These are phyloP conservation scores for Tricholoma matsutake DNA, from an alignment of 768 basidiomycete genomes.

Conservation along the genomic window DNA sequence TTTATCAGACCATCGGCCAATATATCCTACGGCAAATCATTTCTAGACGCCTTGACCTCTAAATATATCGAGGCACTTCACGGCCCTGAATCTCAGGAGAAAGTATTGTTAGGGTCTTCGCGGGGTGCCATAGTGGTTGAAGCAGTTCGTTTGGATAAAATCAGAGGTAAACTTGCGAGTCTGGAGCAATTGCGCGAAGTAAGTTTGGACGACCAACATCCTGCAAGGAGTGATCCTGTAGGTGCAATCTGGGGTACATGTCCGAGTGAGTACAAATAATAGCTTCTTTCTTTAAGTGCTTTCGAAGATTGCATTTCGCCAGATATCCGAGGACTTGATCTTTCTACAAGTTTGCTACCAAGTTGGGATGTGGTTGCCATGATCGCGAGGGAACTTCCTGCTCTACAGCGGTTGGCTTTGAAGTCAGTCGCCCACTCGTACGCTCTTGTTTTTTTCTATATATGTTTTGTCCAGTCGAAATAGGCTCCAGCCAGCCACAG, in stretches of 20 bases:
- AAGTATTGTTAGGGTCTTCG: slow-evolving; percentile 75
- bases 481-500: slow-evolving; percentile 47
- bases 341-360: slow-evolving; percentile 72
- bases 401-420: slow-evolving; percentile 62
- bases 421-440: slow-evolving; percentile 55
- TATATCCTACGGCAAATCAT: slow-evolving; percentile 62
- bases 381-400: slow-evolving; percentile 60
- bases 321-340: slow-evolving; percentile 80
- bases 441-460: slow-evolving; percentile 13
- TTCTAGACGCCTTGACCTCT: slow-evolving; percentile 66
- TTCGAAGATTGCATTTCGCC: slow-evolving; percentile 7
- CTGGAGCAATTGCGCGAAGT: slow-evolving; percentile 70
- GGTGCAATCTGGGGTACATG: slow-evolving; percentile 57
- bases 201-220: slow-evolving; percentile 70
- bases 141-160: slow-evolving; percentile 78
- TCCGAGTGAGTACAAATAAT: slow-evolving; percentile 54
- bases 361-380: slow-evolving; percentile 66
- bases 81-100: slow-evolving; percentile 53
- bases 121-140: slow-evolving; percentile 82
- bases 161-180: slow-evolving; percentile 65
- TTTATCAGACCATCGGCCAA: slow-evolving; percentile 73
- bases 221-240: slow-evolving; percentile 47
- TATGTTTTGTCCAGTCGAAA: slow-evolving; percentile 51
- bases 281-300: slow-evolving; percentile 5
- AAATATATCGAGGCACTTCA: slow-evolving; percentile 75